Base-by-base conservation (phyloP, 371 early-diverging fungal genomes). In the Nematocida ausubeli region DNA sequence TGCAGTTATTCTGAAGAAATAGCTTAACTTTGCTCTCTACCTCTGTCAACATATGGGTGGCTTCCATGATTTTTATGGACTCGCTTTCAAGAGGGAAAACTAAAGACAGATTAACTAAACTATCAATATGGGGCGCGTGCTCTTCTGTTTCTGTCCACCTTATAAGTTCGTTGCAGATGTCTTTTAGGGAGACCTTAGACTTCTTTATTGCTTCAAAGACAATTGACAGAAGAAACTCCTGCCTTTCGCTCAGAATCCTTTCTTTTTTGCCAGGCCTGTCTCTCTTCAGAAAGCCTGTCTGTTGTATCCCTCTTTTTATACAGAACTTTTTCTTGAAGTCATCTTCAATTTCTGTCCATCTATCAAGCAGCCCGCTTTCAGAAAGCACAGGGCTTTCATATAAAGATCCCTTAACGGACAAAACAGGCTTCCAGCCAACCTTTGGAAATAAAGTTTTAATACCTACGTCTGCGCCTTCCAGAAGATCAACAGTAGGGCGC, bases 211-310 rank as follows among this genome's bases (percentile, higher is more conserved):
- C 24, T 19, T 49, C 65, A 49, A 63, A 42, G 12, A 75, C 54
- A 30, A 75, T 51, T 9, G 78, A 75, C 3, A 75, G 52, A 66
- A 75, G 68, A 67, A 75, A 75, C 55, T 75, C 78, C 34, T 75
- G 78, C 39, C 44, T 47, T 28, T 66, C 78, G 26, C 44, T 39
- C 3, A 75, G 78, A 51, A 75, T 47, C 30, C 24, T 63, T 14
- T 22, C 14, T 12, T 22, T 30, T 37, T 69, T 72, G 12, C 12
- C 1, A 6, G 26, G 4, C 1, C 16, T 37, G n/a, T 71, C 37
- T 28, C 44, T 28, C 16, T 51, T 37, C 5, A n/a, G 6, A 35
- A 55, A n/a, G 9, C 22, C 63, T 16, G 26, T n/a, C 39, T 56
- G 7, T 5, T 37, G 16, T 37, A 42, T 12, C 7, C 6, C 44